A percentile compares a stretch with the other conserved stretches of the same genome.
Conservation (phyloP, 2,329 filamentous ascomycete genomes). For the Epichloe sibirici region DNA sequence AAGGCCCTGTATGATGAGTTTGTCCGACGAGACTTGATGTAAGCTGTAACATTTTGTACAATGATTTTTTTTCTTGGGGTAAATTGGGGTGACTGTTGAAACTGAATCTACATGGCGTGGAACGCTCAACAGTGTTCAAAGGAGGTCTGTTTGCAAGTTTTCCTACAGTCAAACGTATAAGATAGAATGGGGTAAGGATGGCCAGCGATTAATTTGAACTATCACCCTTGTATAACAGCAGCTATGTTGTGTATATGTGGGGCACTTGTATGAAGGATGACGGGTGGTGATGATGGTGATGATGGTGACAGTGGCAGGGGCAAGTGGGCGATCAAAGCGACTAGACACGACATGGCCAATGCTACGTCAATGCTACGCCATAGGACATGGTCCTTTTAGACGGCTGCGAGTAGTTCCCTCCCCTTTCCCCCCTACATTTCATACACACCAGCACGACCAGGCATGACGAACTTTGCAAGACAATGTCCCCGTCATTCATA, state of each 20-base stretch:
- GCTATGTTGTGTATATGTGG: neutral
- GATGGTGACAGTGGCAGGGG: too few species aligned
- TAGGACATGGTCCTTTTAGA: too few species aligned
- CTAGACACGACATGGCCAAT: too few species aligned
- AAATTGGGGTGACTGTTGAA: slow-evolving; percentile 1
- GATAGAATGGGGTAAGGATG: slow-evolving; percentile 17
- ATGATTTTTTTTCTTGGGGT: neutral
- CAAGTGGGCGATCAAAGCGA: too few species aligned
- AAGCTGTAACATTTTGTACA: slow-evolving; percentile 23
- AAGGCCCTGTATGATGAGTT: slow-evolving; percentile 94
- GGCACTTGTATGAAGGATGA: too few species aligned
- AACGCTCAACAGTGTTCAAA: slow-evolving; percentile 12
- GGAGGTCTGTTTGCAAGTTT: slow-evolving; percentile 15
- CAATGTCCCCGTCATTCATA: neutral
- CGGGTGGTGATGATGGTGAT: too few species aligned
- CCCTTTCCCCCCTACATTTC: too few species aligned
- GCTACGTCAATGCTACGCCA: too few species aligned
- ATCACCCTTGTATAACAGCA: neutral
- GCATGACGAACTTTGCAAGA: neutral
- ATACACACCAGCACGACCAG: neutral
- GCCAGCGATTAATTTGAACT: slow-evolving; percentile 2
- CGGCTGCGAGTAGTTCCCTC: too few species aligned
- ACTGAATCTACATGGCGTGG: slow-evolving; percentile 10
- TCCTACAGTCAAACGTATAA: slow-evolving; percentile 19
- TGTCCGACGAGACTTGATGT: slow-evolving; percentile 90